Base-by-base conservation (phyloP, 768 basidiomycete species). In the Rubroboletus pulcherrimus region DNA sequence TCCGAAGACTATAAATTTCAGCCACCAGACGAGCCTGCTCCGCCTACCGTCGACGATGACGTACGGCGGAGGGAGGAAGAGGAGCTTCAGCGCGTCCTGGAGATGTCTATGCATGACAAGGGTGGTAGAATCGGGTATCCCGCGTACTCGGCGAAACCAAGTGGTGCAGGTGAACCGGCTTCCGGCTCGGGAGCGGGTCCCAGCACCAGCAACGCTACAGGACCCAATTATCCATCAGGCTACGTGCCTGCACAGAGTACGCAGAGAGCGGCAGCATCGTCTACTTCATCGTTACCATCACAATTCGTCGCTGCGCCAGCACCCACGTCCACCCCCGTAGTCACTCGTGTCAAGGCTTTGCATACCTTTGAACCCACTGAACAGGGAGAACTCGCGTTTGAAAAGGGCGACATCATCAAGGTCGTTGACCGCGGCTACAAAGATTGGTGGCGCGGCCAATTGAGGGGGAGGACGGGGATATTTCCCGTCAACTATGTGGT, bases 401-500 rank as follows among this genome's bases (percentile, higher is more conserved):
- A 92, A 49, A 89, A 88, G 61, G 96, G 94, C 2, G 95, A 97
- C 60, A 78, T 96, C 44, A 93, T 98, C 76, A 93, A 93, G 65
- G 95, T 98, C 14, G 86, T 98, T 24, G 93, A 97, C 69, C 83
- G 93, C 26, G 89, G 87, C 24, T 96, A 96, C 71, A 89, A 91
- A 63, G 93, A 97, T 67, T 98, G 96, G 96, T 98, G 94, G 93
- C 75, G 92, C 24, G 96, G 96, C 1, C 93, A 97, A 62, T 71
- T 95, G 43, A 89, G 85, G 65, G 94, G 92, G 0, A 76, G 90
- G 55, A 93, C 93, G 3, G 93, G 93, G 42, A 98, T 98, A 45
- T 98, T 98, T 72, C 96, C 96, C 0, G 92, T 96, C 19, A 97
- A 96, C 70, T 97, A 98, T 74, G 93, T 98, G 63, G 92, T 91